phyloP scores from a whole-genome alignment of 805 yeast species.

The Candida stauntonica region DNA sequence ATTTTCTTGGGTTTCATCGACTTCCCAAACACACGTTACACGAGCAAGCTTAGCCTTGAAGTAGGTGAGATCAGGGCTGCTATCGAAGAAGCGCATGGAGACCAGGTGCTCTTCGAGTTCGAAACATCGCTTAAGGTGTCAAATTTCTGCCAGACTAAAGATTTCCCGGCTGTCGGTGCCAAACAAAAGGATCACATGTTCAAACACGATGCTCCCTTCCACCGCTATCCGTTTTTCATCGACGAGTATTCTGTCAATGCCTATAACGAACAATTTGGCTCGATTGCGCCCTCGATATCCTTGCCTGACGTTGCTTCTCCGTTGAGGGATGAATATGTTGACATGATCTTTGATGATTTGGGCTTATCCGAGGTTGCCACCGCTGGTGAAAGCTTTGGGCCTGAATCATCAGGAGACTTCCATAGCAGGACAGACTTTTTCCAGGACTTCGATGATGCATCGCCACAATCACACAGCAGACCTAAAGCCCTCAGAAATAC shows the following conservation, averaged over 20 bases:
- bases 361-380: conserved; percentile 11
- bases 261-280: conserved; percentile 47
- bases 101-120: conserved; percentile 35
- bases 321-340: conserved; percentile 44
- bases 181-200: conserved; percentile 64
- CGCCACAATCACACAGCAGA: background rate
- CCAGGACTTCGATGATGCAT: conserved; percentile 17
- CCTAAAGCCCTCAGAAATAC: conserved; percentile 10
- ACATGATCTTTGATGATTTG: conserved; percentile 24
- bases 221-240: conserved; percentile 70
- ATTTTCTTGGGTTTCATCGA: conserved; percentile 53
- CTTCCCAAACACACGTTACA: conserved; percentile 61
- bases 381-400: too few species aligned
- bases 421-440: conserved; percentile 9
- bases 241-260: conserved; percentile 43
- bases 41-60: conserved; percentile 45
- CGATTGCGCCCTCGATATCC: conserved; percentile 56
- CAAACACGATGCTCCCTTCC: conserved; percentile 77
- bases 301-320: conserved; percentile 65
- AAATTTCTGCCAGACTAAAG: conserved; percentile 51
- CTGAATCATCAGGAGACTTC: conserved; percentile 4
- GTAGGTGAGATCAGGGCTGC: conserved; percentile 43
- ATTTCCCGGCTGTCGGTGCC: conserved; percentile 40
- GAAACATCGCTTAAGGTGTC: conserved; percentile 58
- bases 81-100: conserved; percentile 24